These are phyloP conservation scores for Globisporangium spiculum DNA, from an alignment of 352 stramenopile species.

Conservation along the genomic window DNA sequence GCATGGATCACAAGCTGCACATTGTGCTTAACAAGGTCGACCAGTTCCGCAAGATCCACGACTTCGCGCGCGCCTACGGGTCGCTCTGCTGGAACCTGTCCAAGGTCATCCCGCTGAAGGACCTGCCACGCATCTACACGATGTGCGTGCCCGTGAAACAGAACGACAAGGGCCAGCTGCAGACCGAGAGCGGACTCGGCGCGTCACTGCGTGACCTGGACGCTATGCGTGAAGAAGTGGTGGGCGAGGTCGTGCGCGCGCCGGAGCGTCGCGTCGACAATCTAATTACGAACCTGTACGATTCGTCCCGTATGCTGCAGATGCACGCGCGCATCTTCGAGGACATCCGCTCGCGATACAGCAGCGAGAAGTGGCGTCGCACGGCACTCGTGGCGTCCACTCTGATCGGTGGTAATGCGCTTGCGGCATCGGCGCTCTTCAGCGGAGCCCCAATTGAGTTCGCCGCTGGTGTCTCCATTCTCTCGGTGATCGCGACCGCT, in stretches of 20 bases:
- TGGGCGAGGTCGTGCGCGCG: conserved; percentile 96
- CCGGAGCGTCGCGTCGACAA: conserved; percentile 98
- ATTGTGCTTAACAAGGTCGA: conserved; percentile 99
- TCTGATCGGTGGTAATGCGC: conserved; percentile 68
- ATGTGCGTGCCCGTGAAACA: conserved; percentile 97
- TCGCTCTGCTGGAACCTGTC: conserved; percentile 99
- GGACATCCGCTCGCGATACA: conserved; percentile 75
- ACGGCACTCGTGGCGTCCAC: conserved; percentile 57
- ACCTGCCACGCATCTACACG: conserved; percentile 99
- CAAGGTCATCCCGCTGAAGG: conserved; percentile 98
- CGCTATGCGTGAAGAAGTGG: conserved; percentile 95
- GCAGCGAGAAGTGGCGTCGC: conserved; percentile 78
- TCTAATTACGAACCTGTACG: conserved; percentile 98
- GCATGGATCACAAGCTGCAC: conserved; percentile 99
- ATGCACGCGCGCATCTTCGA: conserved; percentile 94
- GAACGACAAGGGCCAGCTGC: conserved; percentile 36
- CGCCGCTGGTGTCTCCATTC: conserved; percentile 73
- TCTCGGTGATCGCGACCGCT: conserved; percentile 72
- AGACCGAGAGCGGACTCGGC: conserved; percentile 54
- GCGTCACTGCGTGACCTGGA: conserved; percentile 94
- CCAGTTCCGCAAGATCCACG: conserved; percentile 98
- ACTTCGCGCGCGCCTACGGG: conserved; percentile 99
- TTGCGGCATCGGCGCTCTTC: conserved; percentile 76
- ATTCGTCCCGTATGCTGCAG: conserved; percentile 88
- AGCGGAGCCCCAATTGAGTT: conserved; percentile 80